Evolutionary conservation across 495 filamentous ascomycete species (phyloP), one percentile per base, ranked within the genome.

Genomic region (Echria macrotheca): DNA sequence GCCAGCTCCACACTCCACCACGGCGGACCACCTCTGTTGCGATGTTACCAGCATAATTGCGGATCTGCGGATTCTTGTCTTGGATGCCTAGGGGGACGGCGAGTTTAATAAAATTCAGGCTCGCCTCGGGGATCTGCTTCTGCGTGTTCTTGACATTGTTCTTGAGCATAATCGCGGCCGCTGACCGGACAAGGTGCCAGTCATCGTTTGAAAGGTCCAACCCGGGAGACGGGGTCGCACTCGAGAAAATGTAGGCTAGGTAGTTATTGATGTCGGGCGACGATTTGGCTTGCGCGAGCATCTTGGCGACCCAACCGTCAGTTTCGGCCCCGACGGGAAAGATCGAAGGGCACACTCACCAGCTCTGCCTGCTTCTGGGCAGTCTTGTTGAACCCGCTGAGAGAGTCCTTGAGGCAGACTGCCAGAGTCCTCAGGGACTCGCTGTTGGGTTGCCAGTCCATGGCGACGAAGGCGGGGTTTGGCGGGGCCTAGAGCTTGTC

Each of bases 191-290:
- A 25, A 85, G 64, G 60, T 84, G 80, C 66, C 84, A 93, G 47
- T 85, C 71, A 21, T 71, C 59, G 35, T 63, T 32, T 54, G 71
- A 63, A 58, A 85, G 77, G 19, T 72, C 73, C 39, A 91, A 59
- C 1, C 69, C 73, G 9, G 75, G 55, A 12, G 85, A 81, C 26
- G 76, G 69, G 48, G 82, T 74, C 47, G 79, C 66, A 44, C 82
- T 88, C 40, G 84, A 87, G 65, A 94, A 86, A 15, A 99, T 77
- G 62, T 89, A 96, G 41, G 88, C 85, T 39, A 99, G 80, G 64
- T 99, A 99, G 68, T 96, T 96, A 69, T 91, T 87, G 74, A 96
- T 89, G 65, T 96, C 91, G 7, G 91, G 91, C 12, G 84, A 94
- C 11, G 80, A 71, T 64, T 90, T 91, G 28, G 94, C 93, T 74